Evolutionary conservation across 257 asterid species (phyloP).

Genomic region (Ballota nigra): DNA sequence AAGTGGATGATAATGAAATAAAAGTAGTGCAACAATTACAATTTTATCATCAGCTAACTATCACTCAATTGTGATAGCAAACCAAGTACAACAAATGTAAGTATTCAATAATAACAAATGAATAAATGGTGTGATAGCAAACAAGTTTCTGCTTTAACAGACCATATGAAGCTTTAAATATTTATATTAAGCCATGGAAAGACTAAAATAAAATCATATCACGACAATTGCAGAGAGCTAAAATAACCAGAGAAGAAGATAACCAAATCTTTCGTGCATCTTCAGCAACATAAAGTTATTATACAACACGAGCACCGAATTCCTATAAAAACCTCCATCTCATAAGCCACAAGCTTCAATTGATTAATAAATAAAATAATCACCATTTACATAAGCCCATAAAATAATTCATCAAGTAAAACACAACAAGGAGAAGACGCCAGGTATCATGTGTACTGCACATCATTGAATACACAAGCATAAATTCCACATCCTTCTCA

Average conservation of each 20-base stretch:
- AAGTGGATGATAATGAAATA: no score
- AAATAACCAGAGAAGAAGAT: not conserved
- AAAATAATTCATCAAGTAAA: not conserved
- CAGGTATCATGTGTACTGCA: conserved; percentile 1
- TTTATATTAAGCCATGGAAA: not conserved
- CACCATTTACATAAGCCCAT: not conserved
- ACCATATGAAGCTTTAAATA: not conserved
- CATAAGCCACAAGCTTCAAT: not conserved
- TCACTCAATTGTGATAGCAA: conserved; percentile 1
- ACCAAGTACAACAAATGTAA: not conserved
- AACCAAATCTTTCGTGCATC: not conserved
- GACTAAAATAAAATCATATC: not conserved
- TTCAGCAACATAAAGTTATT: not conserved
- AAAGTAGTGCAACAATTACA: no score
- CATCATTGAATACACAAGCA: not conserved
- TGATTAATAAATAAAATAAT: not conserved
- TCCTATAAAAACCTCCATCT: not conserved
- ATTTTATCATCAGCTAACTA: conserved; percentile 9
- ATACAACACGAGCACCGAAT: not conserved
- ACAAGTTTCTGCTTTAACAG: not conserved
- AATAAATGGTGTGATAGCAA: not conserved
- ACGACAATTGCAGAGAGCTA: not conserved
- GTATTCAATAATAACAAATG: not conserved
- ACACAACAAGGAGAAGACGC: not conserved
- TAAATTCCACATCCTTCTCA: not conserved